Base-by-base conservation (phyloP, 2,329 filamentous ascomycete genomes). In the Clonostachys solani region DNA sequence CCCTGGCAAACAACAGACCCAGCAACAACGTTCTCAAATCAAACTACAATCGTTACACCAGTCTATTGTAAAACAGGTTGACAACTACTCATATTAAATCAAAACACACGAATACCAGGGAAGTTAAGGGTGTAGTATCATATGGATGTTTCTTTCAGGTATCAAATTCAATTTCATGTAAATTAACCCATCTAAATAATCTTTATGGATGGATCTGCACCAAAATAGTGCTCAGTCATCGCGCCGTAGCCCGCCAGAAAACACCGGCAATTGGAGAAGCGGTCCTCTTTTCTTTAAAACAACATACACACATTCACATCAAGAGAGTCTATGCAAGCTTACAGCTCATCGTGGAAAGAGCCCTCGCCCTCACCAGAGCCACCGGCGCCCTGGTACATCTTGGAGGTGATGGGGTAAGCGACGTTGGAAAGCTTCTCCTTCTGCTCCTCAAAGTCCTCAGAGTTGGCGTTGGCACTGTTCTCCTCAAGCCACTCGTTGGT, bases 371-470 rank as follows among this genome's bases (percentile, higher is more conserved):
- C 78, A 49, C 76, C 81, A 29, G 23, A 29, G 57, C 77, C 80
- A 53, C 78, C 83, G 56, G 81, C 83, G 61, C 79, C 77, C 59
- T 77, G 70, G 79, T 96, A 96, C 63, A 96, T 81, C 84, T 99
- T 99, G 78, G 89, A 95, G 61, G 94, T 99, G 75, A 99, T 99
- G 58, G 94, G 94, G 78, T 97, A 96, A 47, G 94, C 94, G 55
- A 96, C 89, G 70, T 88, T 87, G 61, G 89, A 95, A 58, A 99
- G 83, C 83, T 96, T 96, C 87, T 99, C 92, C 81, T 95, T 96
- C 80, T 97, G 92, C 83, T 99, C 94, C 73, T 96, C 92, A 62
- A 97, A 96, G 78, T 97, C 94, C 77, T 96, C 92, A 50, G 90
- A 80, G 57, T 78, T 83, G 54, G 94, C 94, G 45, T 87, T 86